These are phyloP conservation scores for Kluyveromyces nonfermentans DNA, from an alignment of 805 yeast genomes.

Conservation along the genomic window DNA sequence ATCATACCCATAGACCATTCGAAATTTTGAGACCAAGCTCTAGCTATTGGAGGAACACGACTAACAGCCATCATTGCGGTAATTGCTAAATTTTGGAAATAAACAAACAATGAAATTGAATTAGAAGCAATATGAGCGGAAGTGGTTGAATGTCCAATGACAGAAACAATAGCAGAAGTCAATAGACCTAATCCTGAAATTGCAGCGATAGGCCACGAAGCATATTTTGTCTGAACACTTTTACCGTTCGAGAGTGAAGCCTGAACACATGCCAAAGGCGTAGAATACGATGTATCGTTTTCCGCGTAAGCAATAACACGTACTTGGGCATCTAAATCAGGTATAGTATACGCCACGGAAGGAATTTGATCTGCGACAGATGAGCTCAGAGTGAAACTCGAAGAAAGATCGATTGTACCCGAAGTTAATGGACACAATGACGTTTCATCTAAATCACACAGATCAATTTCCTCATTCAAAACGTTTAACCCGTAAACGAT, in stretches of 20 bases:
- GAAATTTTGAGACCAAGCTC: slow-evolving; percentile 96
- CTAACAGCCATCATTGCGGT: slow-evolving; percentile 94
- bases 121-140: slow-evolving; percentile 98
- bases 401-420: slow-evolving; percentile 71
- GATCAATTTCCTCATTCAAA: slow-evolving; percentile 42
- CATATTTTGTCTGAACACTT: slow-evolving; percentile 87
- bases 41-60: slow-evolving; percentile 89
- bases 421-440: slow-evolving; percentile 75
- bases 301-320: slow-evolving; percentile 54
- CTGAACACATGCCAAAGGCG: slow-evolving; percentile 81
- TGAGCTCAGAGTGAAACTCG: slow-evolving; percentile 30
- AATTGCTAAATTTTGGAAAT: slow-evolving; percentile 88
- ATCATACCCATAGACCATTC: slow-evolving; percentile 94
- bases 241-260: slow-evolving; percentile 81
- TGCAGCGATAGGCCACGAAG: slow-evolving; percentile 94
- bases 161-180: slow-evolving; percentile 79
- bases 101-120: slow-evolving; percentile 82
- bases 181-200: slow-evolving; percentile 80
- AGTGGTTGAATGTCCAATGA: slow-evolving; percentile 81
- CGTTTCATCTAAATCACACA: slow-evolving; percentile 53
- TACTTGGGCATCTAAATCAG: slow-evolving; percentile 91
- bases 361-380: slow-evolving; percentile 52
- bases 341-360: slow-evolving; percentile 76
- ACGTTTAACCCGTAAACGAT: slow-evolving; percentile 75
- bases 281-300: slow-evolving; percentile 33